Percentiles rank a stretch among this genome's conserved stretches.
Evolutionary conservation across 805 yeast genomes (phyloP).

Genomic region (Wickerhamiella australiensis): DNA sequence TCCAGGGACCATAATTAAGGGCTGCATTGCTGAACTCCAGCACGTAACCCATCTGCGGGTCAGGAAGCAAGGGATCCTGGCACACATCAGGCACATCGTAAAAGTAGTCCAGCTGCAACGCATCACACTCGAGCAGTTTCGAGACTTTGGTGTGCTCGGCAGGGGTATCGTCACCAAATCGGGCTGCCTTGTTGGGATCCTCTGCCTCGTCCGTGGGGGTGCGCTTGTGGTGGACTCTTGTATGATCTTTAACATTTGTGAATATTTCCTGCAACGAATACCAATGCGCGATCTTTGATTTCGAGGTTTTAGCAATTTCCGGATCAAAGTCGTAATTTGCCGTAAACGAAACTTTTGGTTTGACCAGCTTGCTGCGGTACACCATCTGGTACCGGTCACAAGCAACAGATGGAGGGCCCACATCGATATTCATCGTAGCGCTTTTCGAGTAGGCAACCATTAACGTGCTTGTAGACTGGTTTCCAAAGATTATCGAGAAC

Average conservation of each 20-base stretch:
- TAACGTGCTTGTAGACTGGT: conserved; percentile 61
- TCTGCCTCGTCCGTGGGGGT: neutral
- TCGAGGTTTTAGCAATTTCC: neutral
- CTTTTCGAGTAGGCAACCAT: conserved; percentile 47
- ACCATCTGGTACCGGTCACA: conserved; percentile 47
- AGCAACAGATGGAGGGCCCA: conserved; percentile 35
- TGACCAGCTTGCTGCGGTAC: conserved; percentile 36
- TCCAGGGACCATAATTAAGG: conserved; percentile 89
- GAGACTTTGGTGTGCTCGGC: conserved; percentile 78
- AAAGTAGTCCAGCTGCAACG: conserved; percentile 44
- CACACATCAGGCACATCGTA: conserved; percentile 63
- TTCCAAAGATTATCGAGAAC: conserved; percentile 72
- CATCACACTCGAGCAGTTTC: conserved; percentile 49
- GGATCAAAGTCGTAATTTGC: conserved; percentile 52
- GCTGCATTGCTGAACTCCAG: conserved; percentile 48
- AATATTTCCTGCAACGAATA: neutral
- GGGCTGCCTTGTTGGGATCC: neutral
- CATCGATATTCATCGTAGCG: conserved; percentile 49
- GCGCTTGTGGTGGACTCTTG: neutral
- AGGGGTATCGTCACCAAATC: conserved; percentile 15
- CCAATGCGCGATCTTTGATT: conserved; percentile 2
- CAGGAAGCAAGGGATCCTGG: neutral
- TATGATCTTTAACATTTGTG: neutral
- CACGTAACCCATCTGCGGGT: conserved; percentile 39
- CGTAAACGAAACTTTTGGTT: conserved; percentile 48